These are phyloP conservation scores for Entrophospora sp. DNA, from an alignment of 192 early-diverging fungal species.

Conservation along the genomic window DNA sequence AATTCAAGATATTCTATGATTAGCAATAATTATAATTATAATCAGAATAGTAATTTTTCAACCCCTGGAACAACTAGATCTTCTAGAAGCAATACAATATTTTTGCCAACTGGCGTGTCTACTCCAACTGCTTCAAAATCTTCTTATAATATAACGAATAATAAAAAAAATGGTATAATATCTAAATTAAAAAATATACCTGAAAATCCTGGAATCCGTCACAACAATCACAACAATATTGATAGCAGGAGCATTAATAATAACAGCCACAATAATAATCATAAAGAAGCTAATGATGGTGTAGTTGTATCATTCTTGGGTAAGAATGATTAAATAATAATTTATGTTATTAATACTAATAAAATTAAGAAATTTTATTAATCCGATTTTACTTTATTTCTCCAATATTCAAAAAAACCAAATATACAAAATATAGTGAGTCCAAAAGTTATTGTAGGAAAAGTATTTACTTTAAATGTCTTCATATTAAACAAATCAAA, in stretches of 20 bases:
- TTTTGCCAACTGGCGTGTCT: neutral
- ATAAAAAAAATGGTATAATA: neutral
- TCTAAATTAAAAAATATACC: neutral
- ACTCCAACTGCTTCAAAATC: neutral
- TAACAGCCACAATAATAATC: too few species aligned
- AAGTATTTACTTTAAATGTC: conserved; percentile 44
- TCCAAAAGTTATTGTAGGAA: conserved; percentile 36
- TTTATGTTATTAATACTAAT: neutral
- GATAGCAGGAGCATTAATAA: too few species aligned
- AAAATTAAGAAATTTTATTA: neutral
- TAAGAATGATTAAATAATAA: conserved; percentile 1
- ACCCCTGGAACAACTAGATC: too few species aligned
- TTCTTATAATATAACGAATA: neutral
- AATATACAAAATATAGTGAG: conserved; percentile 20
- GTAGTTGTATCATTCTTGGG: conserved; percentile 48
- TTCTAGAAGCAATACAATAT: too few species aligned
- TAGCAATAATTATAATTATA: too few species aligned
- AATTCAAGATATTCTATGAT: neutral
- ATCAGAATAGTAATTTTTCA: too few species aligned
- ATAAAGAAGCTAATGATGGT: conserved; percentile 40
- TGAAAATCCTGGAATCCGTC: too few species aligned
- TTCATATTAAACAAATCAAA: conserved; percentile 52
- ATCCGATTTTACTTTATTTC: too few species aligned
- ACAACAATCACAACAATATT: neutral
- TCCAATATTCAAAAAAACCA: neutral